A percentile compares a stretch with the other conserved stretches of the same genome.
phyloP scores from a whole-genome alignment of 192 early-diverging fungal species.

The Coemansia sp. region DNA sequence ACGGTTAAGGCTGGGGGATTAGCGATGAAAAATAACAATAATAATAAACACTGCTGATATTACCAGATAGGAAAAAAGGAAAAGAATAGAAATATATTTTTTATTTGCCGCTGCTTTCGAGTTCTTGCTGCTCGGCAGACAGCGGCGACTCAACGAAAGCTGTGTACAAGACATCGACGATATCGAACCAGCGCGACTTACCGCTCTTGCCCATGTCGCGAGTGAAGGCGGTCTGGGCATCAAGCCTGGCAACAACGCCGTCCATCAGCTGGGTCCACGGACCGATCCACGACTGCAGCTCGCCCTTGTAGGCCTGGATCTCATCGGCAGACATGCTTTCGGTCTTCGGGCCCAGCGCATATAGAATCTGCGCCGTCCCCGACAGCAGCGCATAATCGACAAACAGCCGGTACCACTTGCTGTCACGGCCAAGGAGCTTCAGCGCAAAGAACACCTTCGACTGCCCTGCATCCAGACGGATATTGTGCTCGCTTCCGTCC shows the following conservation, averaged over 20 bases:
- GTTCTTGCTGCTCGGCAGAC: background rate
- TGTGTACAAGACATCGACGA: constrained; percentile 20
- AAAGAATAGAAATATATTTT: background rate
- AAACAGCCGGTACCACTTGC: constrained; percentile 21
- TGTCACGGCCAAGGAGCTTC: background rate
- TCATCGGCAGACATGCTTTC: constrained; percentile 3
- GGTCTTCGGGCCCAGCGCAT: constrained; percentile 5
- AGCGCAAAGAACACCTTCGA: constrained; percentile 25
- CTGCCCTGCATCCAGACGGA: constrained; percentile 25
- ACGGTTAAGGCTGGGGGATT: background rate
- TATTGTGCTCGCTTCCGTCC: constrained; percentile 26
- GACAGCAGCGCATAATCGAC: constrained; percentile 32
- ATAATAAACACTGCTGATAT: background rate
- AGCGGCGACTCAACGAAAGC: constrained; percentile 3
- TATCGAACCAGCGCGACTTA: constrained; percentile 49
- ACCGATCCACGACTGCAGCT: background rate
- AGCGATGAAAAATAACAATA: background rate
- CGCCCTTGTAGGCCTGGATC: background rate
- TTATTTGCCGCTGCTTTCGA: too few species aligned
- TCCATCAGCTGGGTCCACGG: constrained; percentile 22
- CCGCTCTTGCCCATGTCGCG: constrained; percentile 50
- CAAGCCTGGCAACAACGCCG: constrained; percentile 20
- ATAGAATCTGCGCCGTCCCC: constrained; percentile 17
- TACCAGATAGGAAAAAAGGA: background rate
- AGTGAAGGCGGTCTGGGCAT: constrained; percentile 42